A percentile compares a stretch with the other conserved stretches of the same genome.
Conservation (phyloP, 345 rosid species). For the Brassica carinata region DNA sequence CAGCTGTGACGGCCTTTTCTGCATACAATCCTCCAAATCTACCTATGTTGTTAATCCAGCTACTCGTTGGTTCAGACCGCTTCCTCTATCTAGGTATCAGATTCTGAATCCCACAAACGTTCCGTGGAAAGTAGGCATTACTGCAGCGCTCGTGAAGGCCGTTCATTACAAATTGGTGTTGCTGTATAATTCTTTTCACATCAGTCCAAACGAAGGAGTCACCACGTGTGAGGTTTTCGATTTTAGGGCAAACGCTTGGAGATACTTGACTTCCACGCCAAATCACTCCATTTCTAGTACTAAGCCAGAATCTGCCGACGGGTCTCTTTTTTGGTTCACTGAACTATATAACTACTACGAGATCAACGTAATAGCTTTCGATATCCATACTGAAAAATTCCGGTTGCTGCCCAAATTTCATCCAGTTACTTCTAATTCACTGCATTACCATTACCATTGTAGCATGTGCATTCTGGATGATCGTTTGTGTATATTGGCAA, state of each 20-base stretch:
- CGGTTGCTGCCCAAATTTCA: neutral
- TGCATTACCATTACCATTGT: neutral
- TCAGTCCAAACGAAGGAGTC: neutral
- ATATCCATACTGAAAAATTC: neutral
- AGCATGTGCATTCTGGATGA: neutral
- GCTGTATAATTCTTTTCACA: neutral
- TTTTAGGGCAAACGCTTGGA: neutral
- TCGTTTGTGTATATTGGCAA: constrained; percentile 12
- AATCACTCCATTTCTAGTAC: neutral
- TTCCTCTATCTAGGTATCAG: constrained; percentile 10
- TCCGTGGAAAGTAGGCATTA: neutral
- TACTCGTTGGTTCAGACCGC: neutral
- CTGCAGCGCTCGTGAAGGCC: neutral
- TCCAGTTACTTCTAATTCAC: neutral
- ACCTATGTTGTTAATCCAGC: constrained; percentile 1
- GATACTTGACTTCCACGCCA: neutral
- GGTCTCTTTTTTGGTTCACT: constrained; percentile 12
- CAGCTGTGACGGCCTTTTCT: constrained; percentile 20
- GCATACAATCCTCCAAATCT: neutral
- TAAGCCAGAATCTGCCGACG: neutral
- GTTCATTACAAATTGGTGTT: neutral
- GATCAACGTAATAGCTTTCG: constrained; percentile 11
- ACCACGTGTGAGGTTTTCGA: constrained; percentile 24
- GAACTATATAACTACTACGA: neutral
- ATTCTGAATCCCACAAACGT: neutral